Evolutionary conservation across 2,329 filamentous ascomycete genomes (phyloP), one percentile per base, ranked within the genome.

Genomic region (Aspergillus nomiae): DNA sequence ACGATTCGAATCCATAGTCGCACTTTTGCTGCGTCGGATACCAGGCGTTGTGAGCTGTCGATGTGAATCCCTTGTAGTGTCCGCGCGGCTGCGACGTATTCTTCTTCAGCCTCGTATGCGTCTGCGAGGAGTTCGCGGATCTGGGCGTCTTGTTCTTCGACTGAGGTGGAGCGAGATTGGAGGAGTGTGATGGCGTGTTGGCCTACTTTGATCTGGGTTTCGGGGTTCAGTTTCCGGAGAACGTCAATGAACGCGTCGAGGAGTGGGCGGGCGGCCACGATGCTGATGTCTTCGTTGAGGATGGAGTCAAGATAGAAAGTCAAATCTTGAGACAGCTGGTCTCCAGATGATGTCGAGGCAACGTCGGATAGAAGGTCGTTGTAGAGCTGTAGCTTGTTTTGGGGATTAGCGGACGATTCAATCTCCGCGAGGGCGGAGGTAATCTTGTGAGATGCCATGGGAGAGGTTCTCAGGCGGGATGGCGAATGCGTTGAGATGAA

Each of bases 1-100:
- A 96, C 93, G 74, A 99, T 97, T 64, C 94, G 91, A 70, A 98
- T 90, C 92, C 94, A 98, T 60, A 95, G 87, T 60, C 85, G 84
- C 10, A 92, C 92, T 79, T 93, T 94, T 69, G 94, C 91, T 71
- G 92, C 88, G 74, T 93, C 89, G 32, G 89, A 88, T 41, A 97
- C 89, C 61, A 91, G 89, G 56, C 94, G 90, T 81, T 97, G 93
- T 2, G 93, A 94, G 62, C 87, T 90, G 75, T 99, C 94, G 54
- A 98, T 88, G 38, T 93, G 91, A 70, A 98, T 96, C 43, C 89
- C 90, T 72, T 92, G 87, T 8, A 99, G 86, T 11, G 87, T 84
- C 74, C 89, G 89, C 32, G 95, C 95, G 0, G 94, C 93, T 34
- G 86, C 86, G 26, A 85, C 81, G 77, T 90, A 96, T 76, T 97